Conservation (phyloP, 768 basidiomycete species). For the Xerocomellus chrysenteron region DNA sequence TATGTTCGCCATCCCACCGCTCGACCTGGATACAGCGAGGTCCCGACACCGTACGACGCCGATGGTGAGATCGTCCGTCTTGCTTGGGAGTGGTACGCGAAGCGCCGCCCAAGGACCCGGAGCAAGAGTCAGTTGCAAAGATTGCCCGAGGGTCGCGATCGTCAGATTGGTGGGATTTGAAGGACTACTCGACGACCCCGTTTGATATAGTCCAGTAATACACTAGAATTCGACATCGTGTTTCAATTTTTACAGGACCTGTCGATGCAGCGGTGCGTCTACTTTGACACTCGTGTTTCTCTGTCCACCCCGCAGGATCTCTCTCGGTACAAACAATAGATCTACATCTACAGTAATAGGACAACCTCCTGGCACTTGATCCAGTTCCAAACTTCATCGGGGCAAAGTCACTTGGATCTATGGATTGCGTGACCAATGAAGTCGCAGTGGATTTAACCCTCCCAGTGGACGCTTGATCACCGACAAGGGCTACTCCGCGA, state of each 20-base stretch:
- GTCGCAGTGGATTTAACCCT: not conserved
- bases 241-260: not conserved
- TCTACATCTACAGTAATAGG: no score
- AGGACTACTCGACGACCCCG: not conserved
- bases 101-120: constrained; percentile 64
- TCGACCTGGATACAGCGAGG: constrained; percentile 92
- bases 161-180: constrained; percentile 25
- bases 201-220: constrained; percentile 2
- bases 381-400: no score
- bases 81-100: constrained; percentile 95
- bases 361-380: no score
- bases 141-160: constrained; percentile 64
- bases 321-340: no score
- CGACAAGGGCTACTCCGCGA: no score
- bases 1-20: constrained; percentile 97
- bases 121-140: constrained; percentile 60
- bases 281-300: no score
- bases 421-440: not conserved
- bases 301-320: no score
- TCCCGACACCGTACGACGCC: constrained; percentile 94
- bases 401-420: not conserved
- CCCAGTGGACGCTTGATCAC: not conserved
- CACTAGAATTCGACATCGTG: not conserved
- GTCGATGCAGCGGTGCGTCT: no score
- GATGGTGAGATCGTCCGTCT: constrained; percentile 90